Evolutionary conservation across 768 basidiomycete species (phyloP), one percentile per base, ranked within the genome.

Genomic region (Agrocybe praecox): DNA sequence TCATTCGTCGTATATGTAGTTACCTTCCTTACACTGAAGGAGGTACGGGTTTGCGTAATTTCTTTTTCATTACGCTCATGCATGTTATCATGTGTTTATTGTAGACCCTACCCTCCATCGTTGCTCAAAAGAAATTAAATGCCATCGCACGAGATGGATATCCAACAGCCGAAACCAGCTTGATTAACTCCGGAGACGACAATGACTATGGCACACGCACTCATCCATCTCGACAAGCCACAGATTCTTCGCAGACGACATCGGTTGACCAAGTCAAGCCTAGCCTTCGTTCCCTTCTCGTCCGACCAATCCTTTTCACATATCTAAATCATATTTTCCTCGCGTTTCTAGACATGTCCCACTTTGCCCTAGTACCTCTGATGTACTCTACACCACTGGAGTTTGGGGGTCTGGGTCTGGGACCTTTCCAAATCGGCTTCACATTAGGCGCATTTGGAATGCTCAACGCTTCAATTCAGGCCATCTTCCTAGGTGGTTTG

Each of bases 401-500:
- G 15, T 73, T 80, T 1, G 89, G 90, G 21, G 89, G 90, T 1
- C 79, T 90, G 5, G 88, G 88, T 3, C 73, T 92, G 40, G 71
- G 77, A 22, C 86, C 90, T 0, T 78, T 80, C 42, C 64, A 68
- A 7, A 92, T 92, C 34, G 90, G 90, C 6, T 77, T 80, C 19
- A 58, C 49, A 6, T 57, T 58, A 26, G 86, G 87, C 7, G 56
- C 84, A 15, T 62, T 76, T 50, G 64, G 64, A 5, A 53, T 56
- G 21, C 42, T 62, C 46, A 62, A 62, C 50, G 53, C 63, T 6
- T 46, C 62, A 18, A 49, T 55, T 8, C 63, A 64, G 36, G 54
- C 57, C 18, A 57, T 56, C 1, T 60, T 59, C 33, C 63, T 64
- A 29, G 63, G 63, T 1, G 53, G 55, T 15, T 53, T 62, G 22